A percentile compares a stretch with the other conserved stretches of the same genome.
Evolutionary conservation across 768 basidiomycete genomes (phyloP).

Genomic region (Termitomyces sp.): DNA sequence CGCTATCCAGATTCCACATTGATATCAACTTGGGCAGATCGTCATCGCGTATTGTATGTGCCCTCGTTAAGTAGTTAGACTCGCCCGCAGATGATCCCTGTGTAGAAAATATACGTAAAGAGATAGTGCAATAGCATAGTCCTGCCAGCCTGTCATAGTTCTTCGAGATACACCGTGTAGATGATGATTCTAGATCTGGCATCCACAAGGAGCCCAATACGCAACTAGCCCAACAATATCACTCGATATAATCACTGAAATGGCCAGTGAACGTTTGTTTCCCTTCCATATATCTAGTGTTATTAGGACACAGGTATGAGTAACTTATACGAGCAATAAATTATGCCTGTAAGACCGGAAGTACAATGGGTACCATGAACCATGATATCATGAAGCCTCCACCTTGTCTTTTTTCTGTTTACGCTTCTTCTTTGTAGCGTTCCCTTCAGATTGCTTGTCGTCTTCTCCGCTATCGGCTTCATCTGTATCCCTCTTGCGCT

Average conservation of each 20-base stretch:
- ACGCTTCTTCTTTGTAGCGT: slow-evolving; percentile 27
- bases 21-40: slow-evolving; percentile 25
- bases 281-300: background rate
- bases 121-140: background rate
- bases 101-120: background rate
- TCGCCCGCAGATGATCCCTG: slow-evolving; percentile 27
- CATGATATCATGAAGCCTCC: slow-evolving; percentile 2
- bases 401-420: slow-evolving; percentile 22
- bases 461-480: slow-evolving; percentile 46
- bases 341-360: background rate
- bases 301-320: too few relatives aligned
- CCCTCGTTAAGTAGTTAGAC: slow-evolving; percentile 16
- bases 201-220: background rate
- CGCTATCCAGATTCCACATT: slow-evolving; percentile 30
- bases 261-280: background rate
- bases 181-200: too few relatives aligned
- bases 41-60: background rate
- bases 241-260: background rate
- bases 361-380: background rate
- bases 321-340: slow-evolving; percentile 16
- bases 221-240: background rate
- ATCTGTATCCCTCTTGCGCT: slow-evolving; percentile 20
- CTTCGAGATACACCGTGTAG: too few relatives aligned
- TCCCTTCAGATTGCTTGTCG: slow-evolving; percentile 29
- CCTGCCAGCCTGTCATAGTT: background rate